Evolutionary conservation across 2,329 filamentous ascomycete genomes (phyloP).

Genomic region (Macrophomina pseudophaseolina): DNA sequence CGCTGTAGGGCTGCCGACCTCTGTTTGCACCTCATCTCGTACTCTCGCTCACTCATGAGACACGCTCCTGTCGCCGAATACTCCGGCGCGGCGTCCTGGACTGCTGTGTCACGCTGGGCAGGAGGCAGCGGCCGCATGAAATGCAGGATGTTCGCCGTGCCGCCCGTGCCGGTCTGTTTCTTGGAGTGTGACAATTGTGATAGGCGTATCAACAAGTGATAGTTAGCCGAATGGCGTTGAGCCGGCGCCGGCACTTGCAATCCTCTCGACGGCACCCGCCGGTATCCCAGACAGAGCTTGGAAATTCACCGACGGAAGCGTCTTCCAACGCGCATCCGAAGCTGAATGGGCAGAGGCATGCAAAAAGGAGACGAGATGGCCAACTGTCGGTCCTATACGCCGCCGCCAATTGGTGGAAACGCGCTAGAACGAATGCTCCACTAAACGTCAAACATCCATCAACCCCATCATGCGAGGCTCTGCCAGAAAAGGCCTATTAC

Average conservation of each 20-base stretch:
- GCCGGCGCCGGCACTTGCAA: too few relatives aligned
- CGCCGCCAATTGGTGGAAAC: constrained; percentile 18
- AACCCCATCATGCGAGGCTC: background rate
- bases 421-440: background rate
- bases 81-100: background rate
- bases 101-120: background rate
- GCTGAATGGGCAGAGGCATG: background rate
- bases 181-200: too few relatives aligned
- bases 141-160: background rate
- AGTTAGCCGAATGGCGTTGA: too few relatives aligned
- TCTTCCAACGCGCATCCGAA: background rate
- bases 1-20: background rate
- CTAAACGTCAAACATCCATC: background rate
- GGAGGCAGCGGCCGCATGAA: background rate
- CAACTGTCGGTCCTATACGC: background rate
- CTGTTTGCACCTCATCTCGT: background rate
- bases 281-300: background rate
- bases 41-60: background rate
- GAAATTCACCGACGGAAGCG: background rate
- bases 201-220: too few relatives aligned
- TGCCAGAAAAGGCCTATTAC: background rate
- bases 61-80: background rate
- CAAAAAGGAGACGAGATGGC: background rate
- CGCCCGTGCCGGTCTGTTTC: background rate
- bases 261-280: background rate